Conservation (phyloP, 495 filamentous ascomycete species). For the Neohortaea acidophila region DNA sequence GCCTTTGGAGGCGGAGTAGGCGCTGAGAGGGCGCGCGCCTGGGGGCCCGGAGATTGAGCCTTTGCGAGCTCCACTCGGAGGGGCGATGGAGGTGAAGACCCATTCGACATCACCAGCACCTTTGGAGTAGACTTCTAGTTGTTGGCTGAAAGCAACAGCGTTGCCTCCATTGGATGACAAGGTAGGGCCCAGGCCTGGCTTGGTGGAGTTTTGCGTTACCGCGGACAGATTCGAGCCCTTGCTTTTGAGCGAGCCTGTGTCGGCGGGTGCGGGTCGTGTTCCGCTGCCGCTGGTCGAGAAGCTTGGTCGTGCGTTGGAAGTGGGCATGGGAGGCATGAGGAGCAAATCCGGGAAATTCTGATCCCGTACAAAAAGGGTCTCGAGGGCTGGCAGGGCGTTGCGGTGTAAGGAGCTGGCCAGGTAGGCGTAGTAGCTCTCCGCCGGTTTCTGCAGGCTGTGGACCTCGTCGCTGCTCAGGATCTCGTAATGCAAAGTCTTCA, state of each 20-base stretch:
- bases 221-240: constrained; percentile 11
- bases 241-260: constrained; percentile 1
- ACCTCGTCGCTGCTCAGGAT: constrained; percentile 47
- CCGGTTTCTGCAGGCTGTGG: constrained; percentile 42
- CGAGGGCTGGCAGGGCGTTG: constrained; percentile 56
- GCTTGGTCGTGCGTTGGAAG: background rate
- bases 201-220: background rate
- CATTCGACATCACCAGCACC: constrained; percentile 73
- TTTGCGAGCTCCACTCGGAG: constrained; percentile 25
- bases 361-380: constrained; percentile 72
- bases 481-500: constrained; percentile 65
- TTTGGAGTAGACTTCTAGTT: constrained; percentile 72
- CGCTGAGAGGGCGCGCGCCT: constrained; percentile 39
- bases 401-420: constrained; percentile 65
- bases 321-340: constrained; percentile 28
- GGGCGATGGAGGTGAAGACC: constrained; percentile 54
- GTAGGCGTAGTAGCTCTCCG: constrained; percentile 67
- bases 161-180: constrained; percentile 24
- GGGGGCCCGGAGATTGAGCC: constrained; percentile 33
- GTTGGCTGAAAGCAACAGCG: constrained; percentile 46
- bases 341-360: constrained; percentile 60
- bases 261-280: background rate
- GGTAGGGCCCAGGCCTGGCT: constrained; percentile 8
- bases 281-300: constrained; percentile 1
- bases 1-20: constrained; percentile 35